Percentiles rank a stretch among this genome's conserved stretches.
phyloP scores from a whole-genome alignment of 331 rosid species.

The Spiraea crenata region DNA sequence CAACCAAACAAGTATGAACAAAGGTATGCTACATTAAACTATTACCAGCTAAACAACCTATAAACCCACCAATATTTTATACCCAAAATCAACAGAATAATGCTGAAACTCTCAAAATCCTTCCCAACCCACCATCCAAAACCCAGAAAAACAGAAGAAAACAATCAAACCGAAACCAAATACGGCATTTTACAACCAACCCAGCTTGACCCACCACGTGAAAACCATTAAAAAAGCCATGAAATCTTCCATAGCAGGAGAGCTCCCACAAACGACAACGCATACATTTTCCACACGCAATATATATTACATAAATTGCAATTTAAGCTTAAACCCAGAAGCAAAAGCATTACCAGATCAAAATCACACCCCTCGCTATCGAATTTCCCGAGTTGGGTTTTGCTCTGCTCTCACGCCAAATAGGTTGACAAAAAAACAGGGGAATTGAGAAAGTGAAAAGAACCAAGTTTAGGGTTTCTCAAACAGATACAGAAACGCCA shows the following conservation, averaged over 20 bases:
- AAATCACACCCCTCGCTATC: background rate
- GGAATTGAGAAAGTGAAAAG: conserved; percentile 6
- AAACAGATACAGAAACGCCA: conserved; percentile 3
- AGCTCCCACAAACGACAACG: background rate
- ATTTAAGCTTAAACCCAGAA: background rate
- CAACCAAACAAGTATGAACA: conserved; percentile 31
- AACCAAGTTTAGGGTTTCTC: conserved; percentile 21
- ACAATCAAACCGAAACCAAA: conserved; percentile 10
- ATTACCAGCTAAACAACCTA: conserved; percentile 3
- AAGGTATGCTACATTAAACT: conserved; percentile 16
- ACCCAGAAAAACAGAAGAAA: background rate
- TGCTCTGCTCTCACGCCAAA: conserved; percentile 26
- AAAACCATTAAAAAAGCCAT: conserved; percentile 21
- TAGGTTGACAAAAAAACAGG: background rate
- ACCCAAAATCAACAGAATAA: conserved; percentile 22
- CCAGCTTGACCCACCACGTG: conserved; percentile 28
- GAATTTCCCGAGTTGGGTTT: conserved; percentile 2
- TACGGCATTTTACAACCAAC: conserved; percentile 8
- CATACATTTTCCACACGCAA: background rate
- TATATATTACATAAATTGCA: background rate
- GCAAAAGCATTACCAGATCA: background rate
- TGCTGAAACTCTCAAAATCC: background rate
- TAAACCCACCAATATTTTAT: conserved; percentile 24
- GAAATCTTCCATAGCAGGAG: conserved; percentile 4
- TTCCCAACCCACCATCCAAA: conserved; percentile 21